Evolutionary conservation across 1,139 yeast genomes (phyloP).

Genomic region (Debaryomyces psychrophilus): DNA sequence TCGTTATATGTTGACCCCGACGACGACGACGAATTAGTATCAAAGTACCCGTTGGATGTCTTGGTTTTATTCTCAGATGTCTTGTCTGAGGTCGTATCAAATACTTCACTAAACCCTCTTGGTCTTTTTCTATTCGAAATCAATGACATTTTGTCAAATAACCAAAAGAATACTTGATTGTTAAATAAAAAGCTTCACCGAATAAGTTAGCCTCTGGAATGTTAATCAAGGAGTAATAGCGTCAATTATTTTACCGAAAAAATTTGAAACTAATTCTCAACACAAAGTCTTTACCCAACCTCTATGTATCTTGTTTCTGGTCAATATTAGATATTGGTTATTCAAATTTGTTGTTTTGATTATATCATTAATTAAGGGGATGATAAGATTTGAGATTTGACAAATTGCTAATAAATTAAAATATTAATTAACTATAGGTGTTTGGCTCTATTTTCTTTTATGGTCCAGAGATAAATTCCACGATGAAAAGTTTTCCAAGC

Average conservation of each 20-base stretch:
- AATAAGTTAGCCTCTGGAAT: neutral
- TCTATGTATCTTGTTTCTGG: neutral
- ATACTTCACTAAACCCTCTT: constrained; percentile 49
- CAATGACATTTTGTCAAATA: constrained; percentile 27
- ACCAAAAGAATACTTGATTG: neutral
- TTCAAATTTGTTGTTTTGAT: neutral
- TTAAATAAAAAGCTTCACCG: neutral
- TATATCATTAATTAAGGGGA: constrained; percentile 5
- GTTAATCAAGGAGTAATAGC: constrained; percentile 1
- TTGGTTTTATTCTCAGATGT: constrained; percentile 8
- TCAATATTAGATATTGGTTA: neutral
- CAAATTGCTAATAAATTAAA: constrained; percentile 8
- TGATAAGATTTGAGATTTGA: constrained; percentile 9
- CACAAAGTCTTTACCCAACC: neutral
- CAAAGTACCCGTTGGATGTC: constrained; percentile 7
- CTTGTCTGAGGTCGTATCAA: constrained; percentile 25
- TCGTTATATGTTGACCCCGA: constrained; percentile 13
- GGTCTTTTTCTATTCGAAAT: constrained; percentile 51
- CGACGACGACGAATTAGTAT: constrained; percentile 15
- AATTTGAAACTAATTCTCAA: neutral
- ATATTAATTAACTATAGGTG: constrained; percentile 4
- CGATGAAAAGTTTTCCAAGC: neutral
- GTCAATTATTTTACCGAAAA: constrained; percentile 2
- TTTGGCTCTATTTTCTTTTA: neutral
- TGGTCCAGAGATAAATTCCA: neutral